A percentile compares a stretch with the other conserved stretches of the same genome.
phyloP scores from a whole-genome alignment of 164 flowering plant species.

The Stephania cephalantha region DNA sequence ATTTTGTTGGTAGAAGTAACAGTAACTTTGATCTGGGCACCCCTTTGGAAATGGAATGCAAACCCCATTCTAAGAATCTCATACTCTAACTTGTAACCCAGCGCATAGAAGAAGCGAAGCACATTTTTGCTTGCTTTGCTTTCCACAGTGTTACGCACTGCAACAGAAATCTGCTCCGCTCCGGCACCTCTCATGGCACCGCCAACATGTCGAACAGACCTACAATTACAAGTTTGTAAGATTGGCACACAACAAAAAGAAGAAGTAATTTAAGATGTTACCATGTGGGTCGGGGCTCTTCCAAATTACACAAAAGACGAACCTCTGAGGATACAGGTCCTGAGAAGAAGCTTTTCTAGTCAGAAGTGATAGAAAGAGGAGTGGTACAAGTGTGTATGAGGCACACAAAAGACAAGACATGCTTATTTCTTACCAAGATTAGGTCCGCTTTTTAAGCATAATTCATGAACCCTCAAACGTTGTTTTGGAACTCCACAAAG shows the following conservation, averaged over 20 bases:
- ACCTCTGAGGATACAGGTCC: conserved; percentile 81
- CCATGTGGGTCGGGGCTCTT: conserved; percentile 85
- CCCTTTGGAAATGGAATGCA: conserved; percentile 69
- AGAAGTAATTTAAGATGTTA: conserved; percentile 16
- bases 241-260: neutral
- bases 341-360: conserved; percentile 18
- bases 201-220: conserved; percentile 89
- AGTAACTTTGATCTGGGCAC: conserved; percentile 65
- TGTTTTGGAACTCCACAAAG: conserved; percentile 89
- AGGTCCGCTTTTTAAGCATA: conserved; percentile 79
- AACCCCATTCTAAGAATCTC: conserved; percentile 82
- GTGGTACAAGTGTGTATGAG: no score
- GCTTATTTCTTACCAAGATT: conserved; percentile 56
- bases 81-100: conserved; percentile 88
- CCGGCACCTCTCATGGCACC: conserved; percentile 97
- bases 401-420: no score
- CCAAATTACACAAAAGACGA: conserved; percentile 81
- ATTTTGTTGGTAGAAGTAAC: conserved; percentile 84
- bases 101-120: conserved; percentile 66
- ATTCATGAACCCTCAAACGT: conserved; percentile 70
- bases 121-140: conserved; percentile 91
- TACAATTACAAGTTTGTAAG: conserved; percentile 15
- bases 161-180: conserved; percentile 85
- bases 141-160: conserved; percentile 73
- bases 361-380: neutral